A percentile compares a stretch with the other conserved stretches of the same genome.
phyloP scores from a whole-genome alignment of 1,284 basidiomycete species.

The Apiotrichum sp. region DNA sequence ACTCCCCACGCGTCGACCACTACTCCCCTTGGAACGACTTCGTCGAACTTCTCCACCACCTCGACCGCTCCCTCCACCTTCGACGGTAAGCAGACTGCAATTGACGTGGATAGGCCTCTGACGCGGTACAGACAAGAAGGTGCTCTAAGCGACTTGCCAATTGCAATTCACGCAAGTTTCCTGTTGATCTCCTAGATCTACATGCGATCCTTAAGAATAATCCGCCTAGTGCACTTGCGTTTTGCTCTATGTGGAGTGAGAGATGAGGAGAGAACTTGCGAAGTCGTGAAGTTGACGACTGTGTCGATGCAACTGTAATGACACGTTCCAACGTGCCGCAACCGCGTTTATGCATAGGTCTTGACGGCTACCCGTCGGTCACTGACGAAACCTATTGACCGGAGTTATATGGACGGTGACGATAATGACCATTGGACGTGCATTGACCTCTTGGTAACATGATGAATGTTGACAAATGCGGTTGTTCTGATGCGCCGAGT shows the following conservation, averaged over 20 bases:
- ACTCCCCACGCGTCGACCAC: neutral
- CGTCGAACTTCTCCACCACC: neutral
- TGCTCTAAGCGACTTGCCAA: conserved; percentile 6
- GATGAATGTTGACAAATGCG: no score
- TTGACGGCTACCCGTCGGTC: no score
- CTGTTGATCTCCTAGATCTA: neutral
- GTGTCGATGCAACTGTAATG: neutral
- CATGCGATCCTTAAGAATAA: neutral
- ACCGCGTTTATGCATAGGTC: no score
- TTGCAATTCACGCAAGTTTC: neutral
- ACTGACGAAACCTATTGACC: no score
- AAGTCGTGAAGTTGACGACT: neutral
- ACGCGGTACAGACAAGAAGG: conserved; percentile 11
- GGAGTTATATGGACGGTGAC: no score
- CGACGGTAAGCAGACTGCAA: conserved; percentile 29
- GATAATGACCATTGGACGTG: no score
- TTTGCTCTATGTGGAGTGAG: neutral
- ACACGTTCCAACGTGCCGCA: neutral
- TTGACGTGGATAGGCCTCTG: neutral
- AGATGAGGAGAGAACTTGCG: neutral
- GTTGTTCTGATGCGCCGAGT: no score
- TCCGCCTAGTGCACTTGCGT: neutral
- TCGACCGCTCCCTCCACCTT: conserved; percentile 37
- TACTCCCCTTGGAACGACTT: neutral
- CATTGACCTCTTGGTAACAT: no score